phyloP scores from a whole-genome alignment of 208 protist species.

The Herpetomonas muscarum region DNA sequence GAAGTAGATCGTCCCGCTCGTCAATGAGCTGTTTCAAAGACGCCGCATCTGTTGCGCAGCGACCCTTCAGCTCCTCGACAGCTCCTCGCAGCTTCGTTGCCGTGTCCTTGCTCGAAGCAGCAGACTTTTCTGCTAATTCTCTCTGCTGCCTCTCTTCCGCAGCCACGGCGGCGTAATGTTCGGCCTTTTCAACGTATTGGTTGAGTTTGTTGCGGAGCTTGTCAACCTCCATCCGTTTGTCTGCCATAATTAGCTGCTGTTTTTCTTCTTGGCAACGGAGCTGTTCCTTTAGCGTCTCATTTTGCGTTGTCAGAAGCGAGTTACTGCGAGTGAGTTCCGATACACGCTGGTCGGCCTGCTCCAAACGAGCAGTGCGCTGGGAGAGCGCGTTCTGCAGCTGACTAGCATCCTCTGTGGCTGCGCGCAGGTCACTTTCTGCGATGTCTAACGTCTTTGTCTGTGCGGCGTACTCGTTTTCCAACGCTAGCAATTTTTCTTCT shows the following conservation, averaged over 20 bases:
- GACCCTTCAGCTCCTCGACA: constrained; percentile 59
- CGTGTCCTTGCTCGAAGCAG: constrained; percentile 23
- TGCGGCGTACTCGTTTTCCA: constrained; percentile 28
- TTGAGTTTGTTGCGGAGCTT: constrained; percentile 44
- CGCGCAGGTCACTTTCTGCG: constrained; percentile 37
- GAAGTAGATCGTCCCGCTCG: constrained; percentile 51
- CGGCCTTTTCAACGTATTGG: constrained; percentile 44
- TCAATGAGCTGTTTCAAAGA: constrained; percentile 50
- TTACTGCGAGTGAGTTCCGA: not conserved
- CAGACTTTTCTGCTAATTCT: constrained; percentile 24
- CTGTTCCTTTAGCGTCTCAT: constrained; percentile 18
- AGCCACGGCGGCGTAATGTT: constrained; percentile 29
- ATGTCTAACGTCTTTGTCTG: constrained; percentile 52
- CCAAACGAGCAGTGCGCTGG: constrained; percentile 10
- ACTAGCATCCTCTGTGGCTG: constrained; percentile 29
- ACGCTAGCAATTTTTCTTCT: constrained; percentile 1
- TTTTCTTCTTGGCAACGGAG: constrained; percentile 25
- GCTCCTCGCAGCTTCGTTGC: constrained; percentile 32
- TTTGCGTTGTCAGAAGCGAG: not conserved
- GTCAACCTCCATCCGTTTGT: constrained; percentile 41
- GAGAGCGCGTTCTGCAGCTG: constrained; percentile 10
- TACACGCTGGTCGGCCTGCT: constrained; percentile 10
- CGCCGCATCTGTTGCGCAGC: constrained; percentile 47
- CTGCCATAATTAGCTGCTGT: constrained; percentile 25
- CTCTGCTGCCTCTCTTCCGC: constrained; percentile 19